Evolutionary conservation across 2,329 filamentous ascomycete genomes (phyloP), one percentile per base, ranked within the genome.

Genomic region (Pseudogymnoascus sp.): DNA sequence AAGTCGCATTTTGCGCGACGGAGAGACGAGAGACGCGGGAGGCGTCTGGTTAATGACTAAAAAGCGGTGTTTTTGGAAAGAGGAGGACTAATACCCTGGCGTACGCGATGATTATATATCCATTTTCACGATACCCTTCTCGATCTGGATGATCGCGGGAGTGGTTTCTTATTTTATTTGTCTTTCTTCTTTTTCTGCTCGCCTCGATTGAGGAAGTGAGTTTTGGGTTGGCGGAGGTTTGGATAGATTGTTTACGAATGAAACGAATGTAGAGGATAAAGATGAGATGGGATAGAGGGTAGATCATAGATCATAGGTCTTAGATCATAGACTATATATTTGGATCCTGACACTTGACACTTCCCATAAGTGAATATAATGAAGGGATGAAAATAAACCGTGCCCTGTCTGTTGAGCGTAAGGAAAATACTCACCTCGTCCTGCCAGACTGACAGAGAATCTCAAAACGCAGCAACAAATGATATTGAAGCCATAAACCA

Each of bases 31-130:
- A 31, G 25, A 31, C 25, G 45, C 14, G 2, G 12, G 21, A n/a
- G 45, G 5, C 28, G 49, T 18, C 28, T 55, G 49, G 6, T 55
- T 55, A 55, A 55, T 18, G 49, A 55, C n/a, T 33, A 33, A 55
- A 55, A 55, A 33, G 49, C n/a, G 1, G 11, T 52, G 14, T 33
- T 18, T 55, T 55, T n/a, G 2, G 43, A 21, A 52, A 55, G 49
- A 55, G 49, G 28, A 55, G 49, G 49, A 55, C n/a, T 55, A 55
- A 55, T 55, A 55, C 49, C 49, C 49, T 33, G n/a, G 49, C 49
- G 49, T 21, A 55, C 28, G n/a, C 45, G 25, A 33, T 55, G 43
- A 52, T 1, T 25, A 9, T 55, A 55, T 21, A 55, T 33, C 9
- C n/a, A 33, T 33, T 55, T 55, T 9, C 49, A 5, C 49, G 49